Evolutionary conservation across 2,329 filamentous ascomycete genomes (phyloP).

Genomic region (Berkeleyomyces basicola): DNA sequence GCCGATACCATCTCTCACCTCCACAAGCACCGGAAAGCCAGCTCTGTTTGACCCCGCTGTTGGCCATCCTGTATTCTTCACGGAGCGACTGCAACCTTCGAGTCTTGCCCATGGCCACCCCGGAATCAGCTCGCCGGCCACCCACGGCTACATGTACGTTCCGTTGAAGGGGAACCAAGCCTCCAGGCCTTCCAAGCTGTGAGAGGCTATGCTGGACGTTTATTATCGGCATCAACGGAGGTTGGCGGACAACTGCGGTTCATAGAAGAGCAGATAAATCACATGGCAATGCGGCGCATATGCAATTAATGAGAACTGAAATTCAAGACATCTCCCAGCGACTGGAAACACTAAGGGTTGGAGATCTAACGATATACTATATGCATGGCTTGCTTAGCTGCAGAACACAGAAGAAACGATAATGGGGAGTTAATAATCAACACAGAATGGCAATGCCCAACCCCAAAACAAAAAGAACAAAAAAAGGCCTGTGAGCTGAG

Average conservation of each 20-base stretch:
- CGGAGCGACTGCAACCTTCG: not conserved
- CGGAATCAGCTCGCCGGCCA: slow-evolving; percentile 1
- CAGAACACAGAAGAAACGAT: not conserved
- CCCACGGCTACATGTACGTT: slow-evolving; percentile 8
- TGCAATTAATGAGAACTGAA: not conserved
- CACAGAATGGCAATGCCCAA: not conserved
- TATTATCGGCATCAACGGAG: not conserved
- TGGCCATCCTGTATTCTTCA: slow-evolving; percentile 11
- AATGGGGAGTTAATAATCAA: not conserved
- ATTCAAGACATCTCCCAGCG: not conserved
- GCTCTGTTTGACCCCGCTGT: slow-evolving; percentile 7
- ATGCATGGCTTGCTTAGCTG: not conserved
- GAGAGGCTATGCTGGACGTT: not conserved
- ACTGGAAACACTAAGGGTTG: not conserved
- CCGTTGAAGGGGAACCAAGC: not conserved
- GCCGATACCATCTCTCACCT: not conserved
- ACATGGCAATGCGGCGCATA: not conserved
- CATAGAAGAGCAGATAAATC: not conserved
- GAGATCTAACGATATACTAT: not conserved
- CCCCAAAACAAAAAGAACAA: not conserved
- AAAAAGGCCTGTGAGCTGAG: not conserved
- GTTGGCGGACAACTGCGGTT: not conserved
- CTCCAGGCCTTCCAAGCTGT: slow-evolving; percentile 3
- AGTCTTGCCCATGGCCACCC: not conserved
- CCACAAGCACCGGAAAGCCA: not conserved